Base-by-base conservation (phyloP, 2,329 filamentous ascomycete genomes). In the Trichoderma koningiopsis region DNA sequence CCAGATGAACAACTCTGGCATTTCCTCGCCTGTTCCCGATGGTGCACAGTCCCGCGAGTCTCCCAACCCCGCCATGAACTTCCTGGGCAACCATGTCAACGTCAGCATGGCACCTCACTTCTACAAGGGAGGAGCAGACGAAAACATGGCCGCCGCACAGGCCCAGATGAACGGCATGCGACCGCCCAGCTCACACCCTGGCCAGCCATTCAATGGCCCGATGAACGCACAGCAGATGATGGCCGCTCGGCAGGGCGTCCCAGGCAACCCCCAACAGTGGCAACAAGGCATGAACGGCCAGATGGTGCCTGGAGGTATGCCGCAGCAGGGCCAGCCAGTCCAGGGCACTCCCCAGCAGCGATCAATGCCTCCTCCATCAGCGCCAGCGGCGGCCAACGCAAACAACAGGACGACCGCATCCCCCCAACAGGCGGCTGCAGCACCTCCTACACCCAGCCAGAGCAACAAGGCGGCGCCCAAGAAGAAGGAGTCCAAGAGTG, bases 361-460 rank as follows among this genome's bases (percentile, higher is more conserved):
- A 66, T 81, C 87, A 5, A 91, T 91, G 89, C 88, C 88, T 27
- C 89, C 89, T 4, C 89, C 89, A 7, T 88, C 88, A 16, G 88
- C 88, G 29, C 88, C 88, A 13, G 81, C 81, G 2, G 81, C 71
- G 29, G 82, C 83, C 68, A 85, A 84, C 72, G 82, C 84, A 67
- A 86, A 87, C 74, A 85, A 83, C 72, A 83, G 86, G 67, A 85
- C 82, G 53, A 86, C 88, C 16, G 87, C 86, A 14, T 89, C 88
- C 22, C 89, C 88, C 29, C 88, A 90, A 74, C 86, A 87, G 73
- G 86, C 85, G 71, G 88, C 85, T 70, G 86, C 88, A 7, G 91
- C 90, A 43, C 92, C 92, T 0, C 92, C 92, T 1, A 96, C 92
- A 4, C 92, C 92, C 1, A 89, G 88, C 63, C 91, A 93, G 76